A percentile compares a stretch with the other conserved stretches of the same genome.
These are phyloP conservation scores for Pichia membranifaciens DNA, from an alignment of 805 yeast species.

Conservation along the genomic window DNA sequence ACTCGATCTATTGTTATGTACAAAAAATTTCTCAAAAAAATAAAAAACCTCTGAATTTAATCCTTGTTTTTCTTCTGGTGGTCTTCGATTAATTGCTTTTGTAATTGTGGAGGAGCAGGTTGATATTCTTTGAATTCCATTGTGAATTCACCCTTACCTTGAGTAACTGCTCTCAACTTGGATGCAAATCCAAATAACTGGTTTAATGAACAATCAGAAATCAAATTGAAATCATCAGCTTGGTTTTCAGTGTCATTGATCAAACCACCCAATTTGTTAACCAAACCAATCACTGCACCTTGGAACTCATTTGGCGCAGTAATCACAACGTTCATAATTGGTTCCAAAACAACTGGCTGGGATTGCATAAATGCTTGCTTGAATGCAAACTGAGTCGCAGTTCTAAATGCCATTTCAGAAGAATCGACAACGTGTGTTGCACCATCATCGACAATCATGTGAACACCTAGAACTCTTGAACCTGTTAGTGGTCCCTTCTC, in stretches of 20 bases:
- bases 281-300: slow-evolving; percentile 82
- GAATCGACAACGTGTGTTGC: slow-evolving; percentile 96
- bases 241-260: slow-evolving; percentile 92
- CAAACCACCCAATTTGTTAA: slow-evolving; percentile 88
- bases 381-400: slow-evolving; percentile 90
- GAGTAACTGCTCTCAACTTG: slow-evolving; percentile 90
- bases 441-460: slow-evolving; percentile 95
- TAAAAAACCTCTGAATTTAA: neutral
- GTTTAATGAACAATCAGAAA: slow-evolving; percentile 95
- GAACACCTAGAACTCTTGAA: slow-evolving; percentile 85
- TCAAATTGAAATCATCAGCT: slow-evolving; percentile 87
- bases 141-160: slow-evolving; percentile 98
- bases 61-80: slow-evolving; percentile 51
- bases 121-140: slow-evolving; percentile 91
- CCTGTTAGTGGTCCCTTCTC: slow-evolving; percentile 97
- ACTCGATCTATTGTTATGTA: slow-evolving; percentile 1
- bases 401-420: slow-evolving; percentile 88
- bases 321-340: slow-evolving; percentile 89
- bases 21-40: slow-evolving; percentile 1
- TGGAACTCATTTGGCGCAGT: slow-evolving; percentile 97
- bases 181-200: slow-evolving; percentile 96
- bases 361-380: slow-evolving; percentile 82
- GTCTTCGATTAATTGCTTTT: slow-evolving; percentile 83
- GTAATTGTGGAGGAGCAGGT: slow-evolving; percentile 86
- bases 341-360: slow-evolving; percentile 87